These are phyloP conservation scores for Nitzschia palea DNA, from an alignment of 108 stramenopile species.

Conservation along the genomic window DNA sequence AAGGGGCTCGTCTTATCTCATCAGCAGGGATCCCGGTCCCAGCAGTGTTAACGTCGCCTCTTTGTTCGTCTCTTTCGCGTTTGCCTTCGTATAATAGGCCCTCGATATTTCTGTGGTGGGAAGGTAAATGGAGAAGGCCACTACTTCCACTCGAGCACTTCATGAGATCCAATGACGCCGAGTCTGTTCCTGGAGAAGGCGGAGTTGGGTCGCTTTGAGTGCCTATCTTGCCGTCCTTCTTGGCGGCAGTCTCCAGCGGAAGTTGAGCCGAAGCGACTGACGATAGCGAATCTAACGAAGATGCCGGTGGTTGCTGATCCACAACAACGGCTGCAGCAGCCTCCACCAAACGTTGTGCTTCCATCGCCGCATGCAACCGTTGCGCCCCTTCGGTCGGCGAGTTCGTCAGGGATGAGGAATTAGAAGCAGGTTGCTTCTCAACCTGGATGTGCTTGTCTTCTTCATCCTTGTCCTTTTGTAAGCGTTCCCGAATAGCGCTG, in stretches of 20 bases:
- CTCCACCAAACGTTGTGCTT: constrained; percentile 13
- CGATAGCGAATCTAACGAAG: constrained; percentile 51
- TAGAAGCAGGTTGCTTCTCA: constrained; percentile 30
- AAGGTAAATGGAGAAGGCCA: constrained; percentile 37
- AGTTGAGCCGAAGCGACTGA: constrained; percentile 52
- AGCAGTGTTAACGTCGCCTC: constrained; percentile 26
- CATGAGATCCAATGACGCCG: constrained; percentile 53
- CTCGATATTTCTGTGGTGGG: constrained; percentile 27
- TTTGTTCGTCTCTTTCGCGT: constrained; percentile 33
- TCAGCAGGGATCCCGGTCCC: constrained; percentile 4
- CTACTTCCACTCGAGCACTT: constrained; percentile 59
- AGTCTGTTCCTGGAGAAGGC: constrained; percentile 26
- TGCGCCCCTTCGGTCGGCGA: constrained; percentile 55
- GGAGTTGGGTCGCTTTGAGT: constrained; percentile 2
- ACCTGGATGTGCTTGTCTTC: constrained; percentile 7
- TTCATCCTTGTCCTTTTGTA: constrained; percentile 19
- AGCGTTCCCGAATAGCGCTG: constrained; percentile 45
- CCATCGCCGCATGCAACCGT: constrained; percentile 14
- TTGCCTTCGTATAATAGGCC: constrained; percentile 28
- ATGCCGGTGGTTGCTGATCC: constrained; percentile 17
- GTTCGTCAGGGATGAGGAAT: constrained; percentile 53
- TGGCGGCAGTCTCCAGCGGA: constrained; percentile 32
- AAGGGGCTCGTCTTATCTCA: constrained; percentile 37
- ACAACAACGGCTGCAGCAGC: constrained; percentile 17
- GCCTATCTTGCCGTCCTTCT: constrained; percentile 7